A percentile compares a stretch with the other conserved stretches of the same genome.
These are phyloP conservation scores for Fusarium caatingaense DNA, from an alignment of 2,329 filamentous ascomycete genomes.

Conservation along the genomic window DNA sequence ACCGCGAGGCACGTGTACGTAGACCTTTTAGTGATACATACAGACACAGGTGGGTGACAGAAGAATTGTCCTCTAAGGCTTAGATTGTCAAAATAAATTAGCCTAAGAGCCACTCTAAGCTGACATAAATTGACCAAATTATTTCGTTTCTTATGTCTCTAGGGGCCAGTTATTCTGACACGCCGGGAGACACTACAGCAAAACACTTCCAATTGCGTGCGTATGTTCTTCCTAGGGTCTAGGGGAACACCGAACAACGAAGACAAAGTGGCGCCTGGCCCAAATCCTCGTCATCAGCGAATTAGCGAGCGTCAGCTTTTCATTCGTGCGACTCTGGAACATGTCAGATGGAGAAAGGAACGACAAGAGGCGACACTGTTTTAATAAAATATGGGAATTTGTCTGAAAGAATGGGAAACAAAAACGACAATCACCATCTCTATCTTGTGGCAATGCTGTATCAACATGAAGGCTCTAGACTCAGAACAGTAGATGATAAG, in stretches of 20 bases:
- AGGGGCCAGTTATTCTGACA: too few species aligned
- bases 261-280: slow-evolving; percentile 30
- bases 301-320: slow-evolving; percentile 31
- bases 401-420: slow-evolving; percentile 28
- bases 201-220: slow-evolving; percentile 18
- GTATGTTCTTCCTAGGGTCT: slow-evolving; percentile 13
- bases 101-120: too few species aligned
- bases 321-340: slow-evolving; percentile 2
- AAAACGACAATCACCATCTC: slow-evolving; percentile 31
- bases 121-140: too few species aligned
- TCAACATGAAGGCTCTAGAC: slow-evolving; percentile 20
- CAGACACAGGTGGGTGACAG: neutral
- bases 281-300: slow-evolving; percentile 38
- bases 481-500: slow-evolving; percentile 31
- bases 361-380: slow-evolving; percentile 19
- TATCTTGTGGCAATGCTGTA: slow-evolving; percentile 21
- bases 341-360: slow-evolving; percentile 22
- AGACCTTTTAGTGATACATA: slow-evolving; percentile 14
- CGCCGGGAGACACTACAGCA: neutral
- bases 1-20: slow-evolving; percentile 28
- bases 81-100: too few species aligned
- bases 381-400: slow-evolving; percentile 34
- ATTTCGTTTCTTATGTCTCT: too few species aligned
- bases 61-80: too few species aligned
- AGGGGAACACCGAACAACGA: slow-evolving; percentile 17